Evolutionary conservation across 345 rosid species (phyloP).

Genomic region (Alliaria petiolata): DNA sequence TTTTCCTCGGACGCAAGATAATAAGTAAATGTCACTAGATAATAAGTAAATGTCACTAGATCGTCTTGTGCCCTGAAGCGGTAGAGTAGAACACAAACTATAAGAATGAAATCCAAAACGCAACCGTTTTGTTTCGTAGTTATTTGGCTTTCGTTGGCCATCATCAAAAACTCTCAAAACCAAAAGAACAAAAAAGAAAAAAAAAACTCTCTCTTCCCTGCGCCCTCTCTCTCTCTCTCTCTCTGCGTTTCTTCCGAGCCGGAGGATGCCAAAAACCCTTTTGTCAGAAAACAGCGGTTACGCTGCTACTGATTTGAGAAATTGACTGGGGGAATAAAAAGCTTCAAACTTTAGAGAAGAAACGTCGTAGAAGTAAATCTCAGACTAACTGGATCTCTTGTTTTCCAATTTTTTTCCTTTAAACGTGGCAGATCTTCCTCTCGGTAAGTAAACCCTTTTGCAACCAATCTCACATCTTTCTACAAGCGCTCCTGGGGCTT

Average conservation of each 20-base stretch:
- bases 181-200: not conserved
- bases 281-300: not conserved
- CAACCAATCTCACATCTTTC: not conserved
- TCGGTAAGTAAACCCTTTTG: slow-evolving; percentile 5
- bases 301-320: not conserved
- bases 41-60: no score
- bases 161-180: not conserved
- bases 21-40: no score
- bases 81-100: no score
- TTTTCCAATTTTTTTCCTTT: not conserved
- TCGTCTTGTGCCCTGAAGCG: no score
- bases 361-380: not conserved
- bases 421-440: not conserved
- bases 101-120: not conserved
- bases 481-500: not conserved
- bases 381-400: slow-evolving; percentile 21
- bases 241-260: slow-evolving; percentile 4
- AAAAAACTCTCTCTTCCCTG: not conserved
- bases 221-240: not conserved
- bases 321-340: not conserved
- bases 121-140: not conserved
- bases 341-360: not conserved
- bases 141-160: not conserved
- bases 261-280: slow-evolving; percentile 7
- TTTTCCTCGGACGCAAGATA: no score